A percentile compares a stretch with the other conserved stretches of the same genome.
phyloP scores from a whole-genome alignment of 306 rosid species.

The Crotalaria pallida region DNA sequence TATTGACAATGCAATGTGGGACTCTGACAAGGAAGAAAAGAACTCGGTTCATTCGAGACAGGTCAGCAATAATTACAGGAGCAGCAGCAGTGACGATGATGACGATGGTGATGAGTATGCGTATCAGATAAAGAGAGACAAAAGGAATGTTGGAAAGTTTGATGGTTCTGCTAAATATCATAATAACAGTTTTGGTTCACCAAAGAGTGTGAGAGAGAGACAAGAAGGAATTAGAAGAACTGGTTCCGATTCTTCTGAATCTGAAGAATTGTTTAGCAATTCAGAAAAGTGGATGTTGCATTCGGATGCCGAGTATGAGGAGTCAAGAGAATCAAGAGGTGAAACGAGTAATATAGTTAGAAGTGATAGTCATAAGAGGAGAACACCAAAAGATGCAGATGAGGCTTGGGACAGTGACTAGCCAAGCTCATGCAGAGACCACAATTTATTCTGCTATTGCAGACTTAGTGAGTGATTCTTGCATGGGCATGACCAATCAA shows the following conservation, averaged over 20 bases:
- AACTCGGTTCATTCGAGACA: no score
- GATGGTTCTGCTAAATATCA: conserved; percentile 10
- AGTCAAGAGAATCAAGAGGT: no score
- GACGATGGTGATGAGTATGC: conserved; percentile 34
- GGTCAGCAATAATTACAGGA: conserved; percentile 31
- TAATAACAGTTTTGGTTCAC: conserved; percentile 5
- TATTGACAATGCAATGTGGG: conserved; percentile 75
- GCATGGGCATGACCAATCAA: no score
- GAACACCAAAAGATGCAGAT: conserved; percentile 28
- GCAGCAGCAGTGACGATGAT: conserved; percentile 51
- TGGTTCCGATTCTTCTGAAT: conserved; percentile 16
- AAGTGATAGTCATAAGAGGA: conserved; percentile 18
- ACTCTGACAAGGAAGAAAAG: conserved; percentile 51
- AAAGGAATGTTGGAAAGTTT: conserved; percentile 5
- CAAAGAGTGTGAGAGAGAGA: conserved; percentile 22
- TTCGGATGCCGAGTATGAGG: conserved; percentile 32
- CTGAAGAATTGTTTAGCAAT: conserved; percentile 12
- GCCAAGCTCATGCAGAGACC: not conserved
- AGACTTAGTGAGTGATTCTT: not conserved
- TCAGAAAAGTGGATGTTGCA: conserved; percentile 29
- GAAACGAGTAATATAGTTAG: conserved; percentile 7
- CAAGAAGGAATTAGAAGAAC: conserved; percentile 21
- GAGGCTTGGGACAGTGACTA: conserved; percentile 57
- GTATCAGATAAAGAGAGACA: conserved; percentile 21
- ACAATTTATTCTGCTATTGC: not conserved